Evolutionary conservation across 2,329 filamentous ascomycete genomes (phyloP).

Genomic region (Pseudogymnoascus sp.): DNA sequence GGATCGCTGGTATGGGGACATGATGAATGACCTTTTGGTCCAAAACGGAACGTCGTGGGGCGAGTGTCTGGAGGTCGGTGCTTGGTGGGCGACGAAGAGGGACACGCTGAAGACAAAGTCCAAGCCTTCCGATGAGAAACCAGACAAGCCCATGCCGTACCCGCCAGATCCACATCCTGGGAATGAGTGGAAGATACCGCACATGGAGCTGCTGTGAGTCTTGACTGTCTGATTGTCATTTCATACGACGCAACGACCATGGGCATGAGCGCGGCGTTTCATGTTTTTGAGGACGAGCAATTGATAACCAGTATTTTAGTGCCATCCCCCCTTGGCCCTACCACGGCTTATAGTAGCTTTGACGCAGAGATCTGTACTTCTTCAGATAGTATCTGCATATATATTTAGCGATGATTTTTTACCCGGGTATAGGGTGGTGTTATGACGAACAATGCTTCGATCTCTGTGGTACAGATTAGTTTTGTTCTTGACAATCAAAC

Average conservation of each 20-base stretch:
- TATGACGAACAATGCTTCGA: slow-evolving; percentile 67
- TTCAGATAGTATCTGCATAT: slow-evolving; percentile 76
- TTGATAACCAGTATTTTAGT: slow-evolving; percentile 6
- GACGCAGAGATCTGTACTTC: slow-evolving; percentile 72
- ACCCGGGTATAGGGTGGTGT: slow-evolving; percentile 5
- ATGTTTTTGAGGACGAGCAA: not conserved
- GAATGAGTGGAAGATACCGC: slow-evolving; percentile 9
- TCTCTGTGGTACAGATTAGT: slow-evolving; percentile 51
- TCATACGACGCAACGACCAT: slow-evolving; percentile 1
- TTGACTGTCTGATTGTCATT: not conserved
- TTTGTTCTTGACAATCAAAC: not conserved
- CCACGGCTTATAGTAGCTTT: not conserved
- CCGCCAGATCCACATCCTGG: slow-evolving; percentile 8
- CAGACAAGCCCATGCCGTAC: slow-evolving; percentile 8
- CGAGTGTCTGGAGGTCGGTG: slow-evolving; percentile 79
- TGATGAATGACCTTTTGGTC: slow-evolving; percentile 77
- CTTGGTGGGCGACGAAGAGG: slow-evolving; percentile 78
- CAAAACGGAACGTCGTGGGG: slow-evolving; percentile 73
- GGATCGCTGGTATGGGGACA: slow-evolving; percentile 80
- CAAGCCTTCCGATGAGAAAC: not conserved
- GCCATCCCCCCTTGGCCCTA: not conserved
- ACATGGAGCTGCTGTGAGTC: slow-evolving; percentile 6
- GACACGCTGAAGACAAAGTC: not conserved
- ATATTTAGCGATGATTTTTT: slow-evolving; percentile 2
- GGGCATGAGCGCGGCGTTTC: not conserved